These are phyloP conservation scores for Candida nemodendra DNA, from an alignment of 805 yeast species.

Conservation along the genomic window DNA sequence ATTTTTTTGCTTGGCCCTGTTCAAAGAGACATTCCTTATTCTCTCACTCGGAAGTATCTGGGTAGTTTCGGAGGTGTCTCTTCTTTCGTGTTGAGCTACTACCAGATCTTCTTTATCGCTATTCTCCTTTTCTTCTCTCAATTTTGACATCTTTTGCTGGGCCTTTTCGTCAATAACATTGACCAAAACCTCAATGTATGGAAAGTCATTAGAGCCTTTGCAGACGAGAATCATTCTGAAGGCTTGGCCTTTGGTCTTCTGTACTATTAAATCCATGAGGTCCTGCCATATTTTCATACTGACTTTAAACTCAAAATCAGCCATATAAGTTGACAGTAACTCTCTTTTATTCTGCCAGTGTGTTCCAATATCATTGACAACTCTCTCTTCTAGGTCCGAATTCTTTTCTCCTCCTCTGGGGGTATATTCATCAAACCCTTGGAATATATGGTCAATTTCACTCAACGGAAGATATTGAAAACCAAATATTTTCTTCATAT, in stretches of 20 bases:
- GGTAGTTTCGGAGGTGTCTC: no score
- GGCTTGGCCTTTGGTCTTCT: conserved; percentile 32
- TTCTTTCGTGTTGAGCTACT: conserved; percentile 14
- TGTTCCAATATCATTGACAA: conserved; percentile 27
- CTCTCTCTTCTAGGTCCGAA: conserved; percentile 10
- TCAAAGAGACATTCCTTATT: conserved; percentile 21
- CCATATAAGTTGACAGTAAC: conserved; percentile 47
- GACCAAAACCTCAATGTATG: conserved; percentile 17
- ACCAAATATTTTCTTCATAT: conserved; percentile 76
- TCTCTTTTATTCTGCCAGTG: conserved; percentile 35
- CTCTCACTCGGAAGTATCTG: conserved; percentile 19
- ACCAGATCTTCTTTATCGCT: conserved; percentile 18
- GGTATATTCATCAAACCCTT: conserved; percentile 33
- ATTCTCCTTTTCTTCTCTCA: conserved; percentile 22
- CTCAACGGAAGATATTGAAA: conserved; percentile 81
- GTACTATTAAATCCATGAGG: conserved; percentile 39
- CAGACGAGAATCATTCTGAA: conserved; percentile 36
- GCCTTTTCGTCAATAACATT: conserved; percentile 15
- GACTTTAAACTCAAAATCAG: conserved; percentile 64
- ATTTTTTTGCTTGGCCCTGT: conserved; percentile 11
- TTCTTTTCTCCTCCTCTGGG: not conserved
- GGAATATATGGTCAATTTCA: conserved; percentile 66
- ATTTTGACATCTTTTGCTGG: conserved; percentile 10
- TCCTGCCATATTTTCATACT: conserved; percentile 54
- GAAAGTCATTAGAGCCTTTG: not conserved